Percentiles rank a stretch among this genome's conserved stretches.
Evolutionary conservation across 768 basidiomycete genomes (phyloP).

Genomic region (Suillus occidentalis): DNA sequence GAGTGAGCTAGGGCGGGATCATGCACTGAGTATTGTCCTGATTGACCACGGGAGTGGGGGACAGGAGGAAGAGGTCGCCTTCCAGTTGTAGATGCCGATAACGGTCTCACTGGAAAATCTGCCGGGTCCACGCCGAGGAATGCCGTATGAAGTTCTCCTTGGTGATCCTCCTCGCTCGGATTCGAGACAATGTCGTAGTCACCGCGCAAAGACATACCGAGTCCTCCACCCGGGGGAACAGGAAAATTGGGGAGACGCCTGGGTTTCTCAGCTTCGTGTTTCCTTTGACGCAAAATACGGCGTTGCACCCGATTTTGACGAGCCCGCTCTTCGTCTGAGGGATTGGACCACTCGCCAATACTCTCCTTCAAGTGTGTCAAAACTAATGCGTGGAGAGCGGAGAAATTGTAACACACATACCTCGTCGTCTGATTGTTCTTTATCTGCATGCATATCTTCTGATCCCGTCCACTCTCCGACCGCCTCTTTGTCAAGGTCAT

Average conservation of each 20-base stretch:
- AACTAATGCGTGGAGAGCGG: slow-evolving; percentile 7
- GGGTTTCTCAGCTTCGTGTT: slow-evolving; percentile 57
- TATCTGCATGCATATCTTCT: slow-evolving; percentile 57
- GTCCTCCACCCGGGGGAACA: slow-evolving; percentile 60
- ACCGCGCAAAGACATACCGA: slow-evolving; percentile 40
- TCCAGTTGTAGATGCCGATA: slow-evolving; percentile 42
- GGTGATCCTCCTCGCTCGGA: slow-evolving; percentile 74
- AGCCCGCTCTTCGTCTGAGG: slow-evolving; percentile 85
- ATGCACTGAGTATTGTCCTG: slow-evolving; percentile 58
- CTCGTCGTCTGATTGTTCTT: slow-evolving; percentile 64
- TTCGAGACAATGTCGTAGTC: slow-evolving; percentile 81
- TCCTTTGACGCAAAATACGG: slow-evolving; percentile 50
- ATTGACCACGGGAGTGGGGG: slow-evolving; percentile 65
- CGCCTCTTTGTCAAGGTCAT: slow-evolving; percentile 37
- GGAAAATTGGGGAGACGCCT: slow-evolving; percentile 80
- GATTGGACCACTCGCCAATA: slow-evolving; percentile 88
- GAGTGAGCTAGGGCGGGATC: slow-evolving; percentile 70
- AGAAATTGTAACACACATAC: slow-evolving; percentile 38
- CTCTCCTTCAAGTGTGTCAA: slow-evolving; percentile 47
- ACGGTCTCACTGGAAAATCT: slow-evolving; percentile 47
- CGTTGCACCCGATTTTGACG: slow-evolving; percentile 65
- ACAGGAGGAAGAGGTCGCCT: slow-evolving; percentile 56
- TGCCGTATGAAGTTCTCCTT: slow-evolving; percentile 34
- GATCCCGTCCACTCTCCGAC: slow-evolving; percentile 84
- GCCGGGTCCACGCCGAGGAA: slow-evolving; percentile 45